phyloP scores from a whole-genome alignment of 2,329 filamentous ascomycete genomes.

The Domatiomyces catenatus region DNA sequence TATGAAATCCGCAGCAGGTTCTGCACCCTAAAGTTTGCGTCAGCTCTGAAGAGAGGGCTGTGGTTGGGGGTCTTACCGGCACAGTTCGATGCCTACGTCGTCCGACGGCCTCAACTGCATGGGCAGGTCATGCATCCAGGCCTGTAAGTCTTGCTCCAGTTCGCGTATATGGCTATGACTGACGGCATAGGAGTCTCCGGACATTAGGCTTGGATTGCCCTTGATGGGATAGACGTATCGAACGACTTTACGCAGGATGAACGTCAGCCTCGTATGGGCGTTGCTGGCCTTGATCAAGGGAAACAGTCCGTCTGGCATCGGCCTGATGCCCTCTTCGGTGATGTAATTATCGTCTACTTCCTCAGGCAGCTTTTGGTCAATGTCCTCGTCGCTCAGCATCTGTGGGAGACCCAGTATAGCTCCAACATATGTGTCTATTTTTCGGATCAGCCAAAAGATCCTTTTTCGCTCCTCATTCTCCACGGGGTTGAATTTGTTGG shows the following conservation, averaged over 20 bases:
- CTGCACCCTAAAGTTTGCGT: conserved; percentile 31
- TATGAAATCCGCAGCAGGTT: conserved; percentile 49
- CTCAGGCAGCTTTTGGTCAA: conserved; percentile 34
- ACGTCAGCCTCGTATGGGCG: conserved; percentile 42
- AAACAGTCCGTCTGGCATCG: conserved; percentile 40
- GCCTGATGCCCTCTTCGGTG: conserved; percentile 29
- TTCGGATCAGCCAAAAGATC: conserved; percentile 38
- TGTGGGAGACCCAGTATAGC: conserved; percentile 34
- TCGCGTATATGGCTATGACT: conserved; percentile 50
- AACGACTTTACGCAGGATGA: conserved; percentile 46
- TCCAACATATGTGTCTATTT: conserved; percentile 37
- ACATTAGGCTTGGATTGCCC: conserved; percentile 19
- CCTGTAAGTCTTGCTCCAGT: conserved; percentile 47
- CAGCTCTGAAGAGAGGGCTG: conserved; percentile 17
- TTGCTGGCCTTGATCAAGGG: conserved; percentile 46
- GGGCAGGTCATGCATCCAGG: conserved; percentile 54
- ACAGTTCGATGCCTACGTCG: conserved; percentile 57
- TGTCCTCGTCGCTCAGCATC: conserved; percentile 35
- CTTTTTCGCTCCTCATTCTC: conserved; percentile 59
- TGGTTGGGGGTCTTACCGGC: conserved; percentile 43
- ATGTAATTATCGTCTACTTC: conserved; percentile 34
- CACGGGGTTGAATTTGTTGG: conserved; percentile 52
- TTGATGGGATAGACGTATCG: conserved; percentile 51
- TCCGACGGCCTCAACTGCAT: conserved; percentile 62
- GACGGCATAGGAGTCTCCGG: conserved; percentile 43